Base-by-base conservation (phyloP, 148 eudicot species). In the Cornus kousa region DNA sequence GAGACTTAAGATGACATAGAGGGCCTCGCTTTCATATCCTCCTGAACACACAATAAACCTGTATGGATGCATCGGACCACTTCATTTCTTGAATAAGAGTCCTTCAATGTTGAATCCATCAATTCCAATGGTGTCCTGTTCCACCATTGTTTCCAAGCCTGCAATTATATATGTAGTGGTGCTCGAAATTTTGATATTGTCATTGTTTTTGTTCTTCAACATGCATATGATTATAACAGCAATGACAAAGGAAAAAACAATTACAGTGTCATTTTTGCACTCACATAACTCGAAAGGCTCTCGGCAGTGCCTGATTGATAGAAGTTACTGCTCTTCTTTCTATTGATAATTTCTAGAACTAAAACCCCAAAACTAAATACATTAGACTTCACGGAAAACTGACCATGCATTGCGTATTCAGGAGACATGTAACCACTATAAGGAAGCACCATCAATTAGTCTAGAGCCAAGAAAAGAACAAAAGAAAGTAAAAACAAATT, bases 71-170 rank as follows among this genome's bases (percentile, higher is more conserved):
- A 82, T 82, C 87, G 71, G n/a, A 64, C 32, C 9, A 87, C 73
- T 43, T 85, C 89, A 3, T 53, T 55, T n/a, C 50, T 23, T 66
- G 75, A 73, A 33, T 32, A 43, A 37, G 59, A n/a, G 1, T 2
- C 68, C 60, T 37, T 33, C 50, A 82, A 57, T 3, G 57, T 68
- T 35, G 67, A 76, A 70, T 87, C 89, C 39, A 87, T 35, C 5
- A 87, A 3, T 12, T 70, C 24, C 40, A 66, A 22, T 0, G 82
- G 77, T 23, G 83, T 70, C 11, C 82, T 74, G 7, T 85, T 75
- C 24, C 55, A 75, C 89, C 89, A 87, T 9, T 70, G 66, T n/a
- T 80, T 80, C 89, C 89, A 87, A 12, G 82, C 86, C 89, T 87
- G 68, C 11, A 70, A 14, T 24, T 6, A 53, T 53, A 53, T 53